Conservation (phyloP, 768 basidiomycete species). For the Tubosaeta sp. region DNA sequence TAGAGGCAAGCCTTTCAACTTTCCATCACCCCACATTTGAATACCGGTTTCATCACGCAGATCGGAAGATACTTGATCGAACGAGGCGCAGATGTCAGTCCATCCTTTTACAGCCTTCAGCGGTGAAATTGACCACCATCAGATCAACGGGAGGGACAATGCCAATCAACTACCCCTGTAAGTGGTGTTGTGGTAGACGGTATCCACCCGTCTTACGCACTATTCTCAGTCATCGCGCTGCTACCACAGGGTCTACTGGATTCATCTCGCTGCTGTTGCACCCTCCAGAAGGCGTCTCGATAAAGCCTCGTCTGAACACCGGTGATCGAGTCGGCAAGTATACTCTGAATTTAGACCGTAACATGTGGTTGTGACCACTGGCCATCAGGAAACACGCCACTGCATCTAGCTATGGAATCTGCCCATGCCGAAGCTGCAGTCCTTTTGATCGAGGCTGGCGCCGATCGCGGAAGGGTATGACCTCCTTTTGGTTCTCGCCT, state of each 20-base stretch:
- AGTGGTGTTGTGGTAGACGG: conserved; percentile 1
- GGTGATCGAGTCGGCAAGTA: conserved; percentile 69
- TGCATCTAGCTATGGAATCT: conserved; percentile 97
- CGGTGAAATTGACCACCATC: conserved; percentile 30
- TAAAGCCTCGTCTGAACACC: conserved; percentile 83
- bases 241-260: conserved; percentile 89
- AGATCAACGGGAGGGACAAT: conserved; percentile 94
- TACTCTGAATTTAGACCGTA: not conserved
- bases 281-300: conserved; percentile 60
- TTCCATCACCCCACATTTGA: conserved; percentile 17
- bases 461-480: conserved; percentile 84
- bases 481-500: not conserved
- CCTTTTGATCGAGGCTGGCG: conserved; percentile 89
- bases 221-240: conserved; percentile 78
- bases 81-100: conserved; percentile 86
- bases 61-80: conserved; percentile 83
- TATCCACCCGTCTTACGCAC: conserved; percentile 2
- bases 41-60: conserved; percentile 42
- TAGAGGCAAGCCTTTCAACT: conserved; percentile 53
- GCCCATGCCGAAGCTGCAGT: conserved; percentile 91
- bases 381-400: conserved; percentile 80
- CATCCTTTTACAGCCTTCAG: conserved; percentile 23
- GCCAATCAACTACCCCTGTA: conserved; percentile 91
- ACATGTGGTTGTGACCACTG: not conserved
- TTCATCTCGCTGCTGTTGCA: conserved; percentile 85